Percentiles rank a stretch among this genome's conserved stretches.
Conservation (phyloP, 2,329 filamentous ascomycete species). For the Apiospora sp. region DNA sequence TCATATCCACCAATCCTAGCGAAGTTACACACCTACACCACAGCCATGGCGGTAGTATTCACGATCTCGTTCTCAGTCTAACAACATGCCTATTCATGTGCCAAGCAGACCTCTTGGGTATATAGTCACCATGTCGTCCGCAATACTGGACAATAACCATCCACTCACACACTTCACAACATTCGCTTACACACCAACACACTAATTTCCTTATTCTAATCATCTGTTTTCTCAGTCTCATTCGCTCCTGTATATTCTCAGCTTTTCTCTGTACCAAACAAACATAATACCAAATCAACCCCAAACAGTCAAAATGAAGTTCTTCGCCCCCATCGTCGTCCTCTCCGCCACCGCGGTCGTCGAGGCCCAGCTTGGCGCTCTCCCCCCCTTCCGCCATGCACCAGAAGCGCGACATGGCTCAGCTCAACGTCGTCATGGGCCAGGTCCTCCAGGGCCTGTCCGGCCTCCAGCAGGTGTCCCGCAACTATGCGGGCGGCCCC, state of each 20-base stretch:
- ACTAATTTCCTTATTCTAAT: background rate
- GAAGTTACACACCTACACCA: conserved; percentile 8
- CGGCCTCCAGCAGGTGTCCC: background rate
- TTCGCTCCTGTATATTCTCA: background rate
- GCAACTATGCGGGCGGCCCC: background rate
- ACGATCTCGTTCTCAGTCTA: background rate
- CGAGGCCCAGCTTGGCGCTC: background rate
- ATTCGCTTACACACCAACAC: background rate
- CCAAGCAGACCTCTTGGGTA: background rate
- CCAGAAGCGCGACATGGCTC: background rate
- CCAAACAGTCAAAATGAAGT: background rate
- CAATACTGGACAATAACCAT: background rate
- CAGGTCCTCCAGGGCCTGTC: background rate
- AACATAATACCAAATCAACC: too few species aligned
- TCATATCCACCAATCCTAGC: conserved; percentile 14
- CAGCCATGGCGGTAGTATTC: background rate
- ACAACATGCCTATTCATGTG: background rate
- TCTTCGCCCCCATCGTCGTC: conserved; percentile 11
- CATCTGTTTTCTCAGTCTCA: background rate
- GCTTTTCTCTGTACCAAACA: background rate
- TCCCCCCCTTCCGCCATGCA: background rate
- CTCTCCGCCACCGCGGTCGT: conserved; percentile 4
- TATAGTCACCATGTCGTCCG: background rate
- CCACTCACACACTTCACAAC: background rate
- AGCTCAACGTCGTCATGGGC: background rate